Evolutionary conservation across 2,329 filamentous ascomycete species (phyloP), one percentile per base, ranked within the genome.

Genomic region (Pseudogymnoascus sp.): DNA sequence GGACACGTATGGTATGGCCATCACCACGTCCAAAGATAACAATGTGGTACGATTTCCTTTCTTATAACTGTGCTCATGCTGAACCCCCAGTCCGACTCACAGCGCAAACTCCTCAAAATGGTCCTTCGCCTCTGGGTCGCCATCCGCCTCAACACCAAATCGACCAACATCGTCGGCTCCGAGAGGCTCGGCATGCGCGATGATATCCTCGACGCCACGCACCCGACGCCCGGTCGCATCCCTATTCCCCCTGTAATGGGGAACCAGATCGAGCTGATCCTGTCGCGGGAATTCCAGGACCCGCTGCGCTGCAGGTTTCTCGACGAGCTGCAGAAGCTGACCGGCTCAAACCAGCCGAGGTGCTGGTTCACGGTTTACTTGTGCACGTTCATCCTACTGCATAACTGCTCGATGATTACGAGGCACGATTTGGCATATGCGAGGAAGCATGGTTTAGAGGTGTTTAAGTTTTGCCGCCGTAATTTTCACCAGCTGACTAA

Each of bases 221-320:
- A 76, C 67, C 81, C 82, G 2, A 78, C 81, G 31, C 75, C 77
- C 13, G 82, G 82, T 59, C 81, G 79, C 64, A 84, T 86, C 10
- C 84, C 84, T 2, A 73, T 87, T 25, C 84, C 84, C 5, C 84
- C 84, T 1, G 84, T 87, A 5, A 80, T 87, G 75, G 84, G 84
- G 10, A 84, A 83, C 12, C 84, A 87, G 69, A 77, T 86, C 61
- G 83, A 87, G 66, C 75, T 83, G 44, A 77, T 87, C 48, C 74
- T 86, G 63, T 41, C 38, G 4, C 81, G 86, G 65, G 78, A 84
- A 63, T 82, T 86, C 36, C 82, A 85, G 68, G 75, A 77, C 4
- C 78, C 74, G 55, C 77, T 85, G 38, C 79, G 83, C 36, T 77
- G 78, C 58, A 78, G 81, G 63, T 75, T 85, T 39, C 73, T 87